phyloP scores from a whole-genome alignment of 768 basidiomycete genomes.

The Royoungia palumana region DNA sequence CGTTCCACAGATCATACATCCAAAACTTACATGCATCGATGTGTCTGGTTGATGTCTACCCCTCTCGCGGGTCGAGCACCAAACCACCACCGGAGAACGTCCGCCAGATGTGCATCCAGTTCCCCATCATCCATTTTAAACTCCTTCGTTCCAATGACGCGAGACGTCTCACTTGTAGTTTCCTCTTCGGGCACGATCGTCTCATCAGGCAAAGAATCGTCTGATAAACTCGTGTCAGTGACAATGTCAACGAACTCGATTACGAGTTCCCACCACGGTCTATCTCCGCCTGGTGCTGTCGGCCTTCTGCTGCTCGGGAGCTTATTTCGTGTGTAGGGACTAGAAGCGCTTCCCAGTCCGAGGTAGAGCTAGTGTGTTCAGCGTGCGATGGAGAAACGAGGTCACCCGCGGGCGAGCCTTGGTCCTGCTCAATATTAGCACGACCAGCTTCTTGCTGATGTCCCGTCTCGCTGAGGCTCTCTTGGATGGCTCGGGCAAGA shows the following conservation, averaged over 20 bases:
- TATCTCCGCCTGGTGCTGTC: background rate
- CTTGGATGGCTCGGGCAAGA: slow-evolving; percentile 44
- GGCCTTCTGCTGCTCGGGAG: background rate
- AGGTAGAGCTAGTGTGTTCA: slow-evolving; percentile 12
- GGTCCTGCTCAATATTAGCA: slow-evolving; percentile 6
- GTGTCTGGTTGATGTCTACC: slow-evolving; percentile 55
- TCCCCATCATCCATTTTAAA: slow-evolving; percentile 53
- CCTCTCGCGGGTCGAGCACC: slow-evolving; percentile 68
- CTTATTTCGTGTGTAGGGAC: slow-evolving; percentile 8
- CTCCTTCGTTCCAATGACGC: slow-evolving; percentile 62
- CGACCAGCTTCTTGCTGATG: slow-evolving; percentile 4
- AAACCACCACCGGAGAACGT: slow-evolving; percentile 71
- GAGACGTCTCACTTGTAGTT: slow-evolving; percentile 14
- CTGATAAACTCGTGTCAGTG: slow-evolving; percentile 8
- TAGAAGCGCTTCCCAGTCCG: slow-evolving; percentile 31
- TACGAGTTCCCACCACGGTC: slow-evolving; percentile 9
- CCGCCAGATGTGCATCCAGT: slow-evolving; percentile 52
- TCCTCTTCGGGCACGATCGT: background rate
- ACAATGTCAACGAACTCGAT: background rate
- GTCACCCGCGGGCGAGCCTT: slow-evolving; percentile 4
- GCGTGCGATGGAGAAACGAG: slow-evolving; percentile 4
- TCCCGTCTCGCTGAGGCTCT: slow-evolving; percentile 37
- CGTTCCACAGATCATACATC: background rate
- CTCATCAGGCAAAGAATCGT: background rate
- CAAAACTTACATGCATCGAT: slow-evolving; percentile 62